These are phyloP conservation scores for Berkeleyomyces basicola DNA, from an alignment of 2,329 filamentous ascomycete species.

Conservation along the genomic window DNA sequence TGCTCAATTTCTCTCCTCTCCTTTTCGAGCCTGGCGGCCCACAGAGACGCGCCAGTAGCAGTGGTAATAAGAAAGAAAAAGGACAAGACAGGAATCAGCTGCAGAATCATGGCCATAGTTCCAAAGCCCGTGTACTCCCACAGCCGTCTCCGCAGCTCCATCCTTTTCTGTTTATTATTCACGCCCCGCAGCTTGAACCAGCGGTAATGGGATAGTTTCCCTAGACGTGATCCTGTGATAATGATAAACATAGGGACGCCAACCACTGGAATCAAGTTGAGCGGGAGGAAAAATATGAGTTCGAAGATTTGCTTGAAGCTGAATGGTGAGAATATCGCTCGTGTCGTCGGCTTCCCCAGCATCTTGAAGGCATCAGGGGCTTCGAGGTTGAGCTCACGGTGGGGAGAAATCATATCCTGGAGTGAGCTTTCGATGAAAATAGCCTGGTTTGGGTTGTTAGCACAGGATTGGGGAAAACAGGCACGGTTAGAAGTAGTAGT, in stretches of 20 bases:
- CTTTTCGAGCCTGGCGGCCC: conserved; percentile 65
- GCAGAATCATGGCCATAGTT: conserved; percentile 63
- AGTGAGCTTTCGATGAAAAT: conserved; percentile 62
- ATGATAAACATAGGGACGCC: conserved; percentile 76
- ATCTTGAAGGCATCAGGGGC: conserved; percentile 58
- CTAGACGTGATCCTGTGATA: conserved; percentile 71
- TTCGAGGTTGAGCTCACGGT: conserved; percentile 49
- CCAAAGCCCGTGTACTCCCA: conserved; percentile 94
- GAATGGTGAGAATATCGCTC: conserved; percentile 73
- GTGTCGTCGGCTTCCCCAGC: conserved; percentile 63
- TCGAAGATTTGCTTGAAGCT: conserved; percentile 81
- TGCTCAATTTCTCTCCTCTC: conserved; percentile 20
- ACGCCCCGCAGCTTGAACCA: conserved; percentile 73
- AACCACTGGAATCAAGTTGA: conserved; percentile 74
- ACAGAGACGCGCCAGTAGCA: conserved; percentile 68
- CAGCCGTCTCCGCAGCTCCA: conserved; percentile 46
- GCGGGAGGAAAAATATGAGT: conserved; percentile 58
- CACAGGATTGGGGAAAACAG: conserved; percentile 11
- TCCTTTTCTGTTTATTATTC: conserved; percentile 54
- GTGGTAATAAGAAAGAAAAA: conserved; percentile 89
- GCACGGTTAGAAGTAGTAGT: background rate
- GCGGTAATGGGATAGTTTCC: conserved; percentile 78
- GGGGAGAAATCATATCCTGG: conserved; percentile 48
- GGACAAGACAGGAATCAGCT: conserved; percentile 78
- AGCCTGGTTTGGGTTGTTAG: conserved; percentile 25